Base-by-base conservation (phyloP, 2,329 filamentous ascomycete genomes). In the Canariomyces notabilis region DNA sequence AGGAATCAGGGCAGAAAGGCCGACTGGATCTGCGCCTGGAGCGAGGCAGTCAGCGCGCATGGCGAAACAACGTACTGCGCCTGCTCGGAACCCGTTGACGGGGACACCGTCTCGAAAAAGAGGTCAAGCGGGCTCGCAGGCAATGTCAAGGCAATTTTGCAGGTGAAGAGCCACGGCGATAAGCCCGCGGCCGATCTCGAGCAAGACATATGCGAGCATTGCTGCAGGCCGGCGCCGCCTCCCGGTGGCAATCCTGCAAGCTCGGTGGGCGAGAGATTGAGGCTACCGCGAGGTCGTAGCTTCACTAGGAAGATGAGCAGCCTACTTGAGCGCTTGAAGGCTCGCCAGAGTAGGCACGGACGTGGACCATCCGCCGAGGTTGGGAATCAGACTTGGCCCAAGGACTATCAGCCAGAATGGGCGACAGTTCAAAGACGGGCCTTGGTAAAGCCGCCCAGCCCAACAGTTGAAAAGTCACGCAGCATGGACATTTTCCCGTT, bases 21-120 rank as follows among this genome's bases (percentile, higher is more conserved):
- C 16, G 56, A 59, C 29, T 59, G 56, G 56, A 55, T 60, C 20
- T 51, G 54, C 19, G 55, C 57, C 34, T 60, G 58, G 58, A 59
- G 57, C 40, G 44, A 53, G 11, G 51, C 46, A 12, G 56, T 60
- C 31, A 42, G 40, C 46, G 36, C 34, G 19, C 49, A 55, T 33
- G 57, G 58, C 29, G 47, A 53, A 6, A 46, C 49, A 16, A 50
- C 58, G 5, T 60, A 60, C 41, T 60, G 58, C 32, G 52, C 48
- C 12, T 60, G 58, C 44, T 58, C 57, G 7, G 54, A 56, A 20
- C 35, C 49, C 3, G 19, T 52, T 44, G 45, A 43, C 23, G 33
- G 26, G 15, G 31, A 18, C 37, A 44, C 33, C n/a, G 45, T 40
- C 26, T 39, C 44, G 23, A 50, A 45, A 14, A 31, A 35, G 31